Percentiles rank a stretch among this genome's conserved stretches.
Conservation (phyloP, 2,329 filamentous ascomycete species). For the Epicoccum sorghinum region DNA sequence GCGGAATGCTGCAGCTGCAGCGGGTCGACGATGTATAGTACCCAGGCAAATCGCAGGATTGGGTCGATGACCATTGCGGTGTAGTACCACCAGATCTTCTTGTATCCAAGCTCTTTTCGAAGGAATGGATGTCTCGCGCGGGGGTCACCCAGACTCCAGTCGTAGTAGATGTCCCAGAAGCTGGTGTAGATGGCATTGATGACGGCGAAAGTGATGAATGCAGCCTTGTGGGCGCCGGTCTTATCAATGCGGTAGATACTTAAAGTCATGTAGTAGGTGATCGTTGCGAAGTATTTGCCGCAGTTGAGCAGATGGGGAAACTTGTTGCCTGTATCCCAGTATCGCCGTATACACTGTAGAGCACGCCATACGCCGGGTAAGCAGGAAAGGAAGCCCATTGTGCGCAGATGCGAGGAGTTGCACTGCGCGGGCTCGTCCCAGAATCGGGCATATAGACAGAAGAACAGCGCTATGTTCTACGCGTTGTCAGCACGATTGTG, state of each 20-base stretch:
- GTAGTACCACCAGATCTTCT: constrained; percentile 84
- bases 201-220: constrained; percentile 81
- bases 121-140: constrained; percentile 66
- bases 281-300: constrained; percentile 87
- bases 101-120: constrained; percentile 80
- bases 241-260: constrained; percentile 82
- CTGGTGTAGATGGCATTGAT: constrained; percentile 84
- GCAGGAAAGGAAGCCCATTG: constrained; percentile 83
- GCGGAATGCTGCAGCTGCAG: constrained; percentile 82
- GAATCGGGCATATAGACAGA: constrained; percentile 83
- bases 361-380: constrained; percentile 90
- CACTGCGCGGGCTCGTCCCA: constrained; percentile 79
- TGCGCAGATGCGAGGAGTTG: constrained; percentile 82
- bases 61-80: constrained; percentile 81
- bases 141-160: constrained; percentile 88
- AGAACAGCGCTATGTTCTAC: constrained; percentile 87
- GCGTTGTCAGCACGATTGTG: not conserved
- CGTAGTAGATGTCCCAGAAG: constrained; percentile 95
- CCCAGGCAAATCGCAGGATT: constrained; percentile 89
- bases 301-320: constrained; percentile 94
- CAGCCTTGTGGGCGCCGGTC: constrained; percentile 62
- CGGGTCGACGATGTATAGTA: constrained; percentile 87
- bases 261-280: constrained; percentile 76
- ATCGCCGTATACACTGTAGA: constrained; percentile 88
- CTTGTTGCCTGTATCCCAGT: constrained; percentile 80